A percentile compares a stretch with the other conserved stretches of the same genome.
Evolutionary conservation across 208 protist species (phyloP).

Genomic region (Endotrypanum monterogeii): DNA sequence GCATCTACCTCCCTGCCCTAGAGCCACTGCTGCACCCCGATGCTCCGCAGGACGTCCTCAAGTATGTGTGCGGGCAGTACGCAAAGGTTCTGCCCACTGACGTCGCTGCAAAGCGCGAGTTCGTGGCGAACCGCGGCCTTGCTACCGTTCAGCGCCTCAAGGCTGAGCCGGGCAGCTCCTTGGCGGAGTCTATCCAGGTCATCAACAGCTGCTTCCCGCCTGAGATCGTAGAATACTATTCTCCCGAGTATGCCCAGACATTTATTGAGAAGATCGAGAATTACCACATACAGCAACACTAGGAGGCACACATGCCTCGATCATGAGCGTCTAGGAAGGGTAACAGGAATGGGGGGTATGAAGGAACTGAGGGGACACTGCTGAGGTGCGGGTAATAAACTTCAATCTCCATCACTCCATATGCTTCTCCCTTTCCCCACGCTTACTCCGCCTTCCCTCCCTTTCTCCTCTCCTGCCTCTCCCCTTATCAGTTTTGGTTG

Average conservation of each 20-base stretch:
- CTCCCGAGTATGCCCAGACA: constrained; percentile 95
- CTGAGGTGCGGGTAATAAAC: too few species aligned
- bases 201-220: constrained; percentile 98
- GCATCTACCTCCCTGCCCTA: constrained; percentile 94
- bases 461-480: too few species aligned
- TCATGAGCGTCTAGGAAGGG: too few species aligned
- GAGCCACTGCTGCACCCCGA: constrained; percentile 96
- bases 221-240: constrained; percentile 99
- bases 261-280: constrained; percentile 96
- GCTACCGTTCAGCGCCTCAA: constrained; percentile 96
- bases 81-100: constrained; percentile 98
- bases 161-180: constrained; percentile 94
- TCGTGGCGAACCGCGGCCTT: constrained; percentile 94
- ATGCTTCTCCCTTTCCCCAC: too few species aligned
- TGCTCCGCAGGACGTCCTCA: constrained; percentile 95
- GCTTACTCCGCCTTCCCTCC: too few species aligned
- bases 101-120: constrained; percentile 95
- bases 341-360: too few species aligned
- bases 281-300: constrained; percentile 88
- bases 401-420: too few species aligned
- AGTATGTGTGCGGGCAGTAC: constrained; percentile 98
- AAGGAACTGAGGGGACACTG: too few species aligned
- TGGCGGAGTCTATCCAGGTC: constrained; percentile 95
- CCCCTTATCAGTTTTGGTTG: too few species aligned
- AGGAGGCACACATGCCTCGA: constrained; percentile 5